Evolutionary conservation across 768 basidiomycete genomes (phyloP), one percentile per base, ranked within the genome.

Genomic region (Multifurca ochricompacta): DNA sequence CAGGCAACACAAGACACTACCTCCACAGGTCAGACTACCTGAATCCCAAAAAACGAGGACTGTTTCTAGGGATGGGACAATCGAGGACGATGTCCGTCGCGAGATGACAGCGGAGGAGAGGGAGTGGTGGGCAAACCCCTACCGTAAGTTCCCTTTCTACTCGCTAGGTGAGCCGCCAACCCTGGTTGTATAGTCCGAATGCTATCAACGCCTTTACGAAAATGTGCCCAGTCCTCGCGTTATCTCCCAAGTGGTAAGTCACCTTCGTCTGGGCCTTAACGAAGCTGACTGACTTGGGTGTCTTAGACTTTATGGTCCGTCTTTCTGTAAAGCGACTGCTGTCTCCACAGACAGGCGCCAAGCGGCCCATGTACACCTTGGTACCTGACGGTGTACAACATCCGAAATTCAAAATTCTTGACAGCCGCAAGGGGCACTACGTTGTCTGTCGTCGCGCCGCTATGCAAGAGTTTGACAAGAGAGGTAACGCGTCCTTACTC

Each of bases 111-210:
- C 64, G 37, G 71, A 79, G 61, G 87, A 90, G 69, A 71, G 77
- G 59, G 66, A 67, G 25, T 87, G 82, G 79, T 84, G 79, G 79
- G 76, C 85, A 10, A 87, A 79, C 64, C 87, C 88, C 51, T 91
- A 89, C 67, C 73, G 87, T 90, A 69, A 57, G 70, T 71, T 35
- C 51, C 40, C 25, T 32, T 19, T 34, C 25, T 45, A 10, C 10
- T 35, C 36, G 25, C 16, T 39, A 11, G 34, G 14, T 18, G 21
- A 19, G 9, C 23, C 3, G 7, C 42, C 23, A 31, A 34, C 27
- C 25, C 21, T 19, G 14, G 4, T 23, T 14, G 35, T 23, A 8
- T 25, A 87, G 86, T 90, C 10, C 77, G 87, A 48, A 88, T 91
- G 82, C 65, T 90, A 5, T 71, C 79, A 5, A 77, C 77, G 25